Base-by-base conservation (phyloP, 1,284 basidiomycete genomes). In the Laetiporus sulphureus region DNA sequence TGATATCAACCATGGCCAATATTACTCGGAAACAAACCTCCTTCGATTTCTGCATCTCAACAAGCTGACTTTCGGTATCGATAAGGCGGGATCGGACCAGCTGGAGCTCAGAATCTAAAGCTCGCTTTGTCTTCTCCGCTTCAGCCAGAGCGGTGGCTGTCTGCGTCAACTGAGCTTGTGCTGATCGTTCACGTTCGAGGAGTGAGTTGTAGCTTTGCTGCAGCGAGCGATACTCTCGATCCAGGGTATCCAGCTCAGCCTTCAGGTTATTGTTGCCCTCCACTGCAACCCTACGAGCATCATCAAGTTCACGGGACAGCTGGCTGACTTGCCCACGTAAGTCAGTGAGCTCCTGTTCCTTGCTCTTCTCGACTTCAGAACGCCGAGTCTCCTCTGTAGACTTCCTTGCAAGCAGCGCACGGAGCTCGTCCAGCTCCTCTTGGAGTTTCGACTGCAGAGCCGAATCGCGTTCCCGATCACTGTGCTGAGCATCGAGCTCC, bases 361-460 rank as follows among this genome's bases (percentile, higher is more conserved):
- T 89, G 64, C 87, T 88, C 61, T 84, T 85, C 62, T 92, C 90
- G 2, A 81, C 87, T 59, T 96, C 90, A 37, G 75, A 77, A 19
- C 88, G 79, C 43, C 85, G 83, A 24, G 78, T 83, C 56, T 93
- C 92, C 58, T 96, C 93, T 16, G 81, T 85, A 1, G 82, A 78
- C 64, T 93, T 95, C 4, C 88, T 85, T 40, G 84, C 82, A 69
- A 96, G 79, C 15, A 90, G 63, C 16, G 74, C 68, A 5, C 93
- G 80, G 4, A 95, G 71, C 51, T 91, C 89, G 56, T 97, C 94
- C 11, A 96, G 70, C 61, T 96, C 91, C 35, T 71, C 75, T 55
- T 92, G 83, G 12, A 95, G 65, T 51, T 82, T 84, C 32, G 67
- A 64, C 27, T 79, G 75, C 5, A 72, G 65, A 3, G 64, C 61